A percentile compares a stretch with the other conserved stretches of the same genome.
These are phyloP conservation scores for Arthromyces matolae DNA, from an alignment of 768 basidiomycete genomes.

Conservation along the genomic window DNA sequence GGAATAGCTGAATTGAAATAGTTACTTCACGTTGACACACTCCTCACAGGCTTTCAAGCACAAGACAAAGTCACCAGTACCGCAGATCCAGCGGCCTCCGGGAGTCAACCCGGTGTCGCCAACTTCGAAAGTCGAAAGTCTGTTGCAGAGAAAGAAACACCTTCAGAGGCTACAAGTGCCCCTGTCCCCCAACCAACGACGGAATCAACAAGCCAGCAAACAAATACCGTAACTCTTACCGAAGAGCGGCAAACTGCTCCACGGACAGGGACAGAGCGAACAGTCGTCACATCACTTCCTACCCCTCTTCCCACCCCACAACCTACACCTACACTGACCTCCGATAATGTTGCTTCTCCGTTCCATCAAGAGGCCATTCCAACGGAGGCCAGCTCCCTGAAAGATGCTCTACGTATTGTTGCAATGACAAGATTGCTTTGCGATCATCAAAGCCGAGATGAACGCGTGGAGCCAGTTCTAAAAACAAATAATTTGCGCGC, in stretches of 20 bases:
- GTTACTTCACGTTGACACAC: no score
- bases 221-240: no score
- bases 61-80: not conserved
- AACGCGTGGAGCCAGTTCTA: constrained; percentile 62
- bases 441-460: constrained; percentile 59
- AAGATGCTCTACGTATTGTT: constrained; percentile 61
- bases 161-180: not conserved
- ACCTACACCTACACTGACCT: constrained; percentile 2
- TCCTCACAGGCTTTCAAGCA: not conserved
- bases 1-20: no score
- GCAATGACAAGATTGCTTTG: constrained; percentile 57
- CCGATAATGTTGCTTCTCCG: constrained; percentile 6
- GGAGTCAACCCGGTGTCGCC: not conserved
- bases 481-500: constrained; percentile 52
- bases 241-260: no score
- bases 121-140: constrained; percentile 1
- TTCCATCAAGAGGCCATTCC: constrained; percentile 33
- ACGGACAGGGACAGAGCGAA: no score
- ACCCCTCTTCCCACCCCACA: constrained; percentile 10
- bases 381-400: constrained; percentile 40
- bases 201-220: no score
- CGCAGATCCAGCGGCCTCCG: not conserved
- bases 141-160: not conserved
- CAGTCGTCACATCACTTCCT: constrained; percentile 4
- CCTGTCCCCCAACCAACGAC: no score